Conservation (phyloP, 2,329 filamentous ascomycete genomes). For the Epichloe baconii region DNA sequence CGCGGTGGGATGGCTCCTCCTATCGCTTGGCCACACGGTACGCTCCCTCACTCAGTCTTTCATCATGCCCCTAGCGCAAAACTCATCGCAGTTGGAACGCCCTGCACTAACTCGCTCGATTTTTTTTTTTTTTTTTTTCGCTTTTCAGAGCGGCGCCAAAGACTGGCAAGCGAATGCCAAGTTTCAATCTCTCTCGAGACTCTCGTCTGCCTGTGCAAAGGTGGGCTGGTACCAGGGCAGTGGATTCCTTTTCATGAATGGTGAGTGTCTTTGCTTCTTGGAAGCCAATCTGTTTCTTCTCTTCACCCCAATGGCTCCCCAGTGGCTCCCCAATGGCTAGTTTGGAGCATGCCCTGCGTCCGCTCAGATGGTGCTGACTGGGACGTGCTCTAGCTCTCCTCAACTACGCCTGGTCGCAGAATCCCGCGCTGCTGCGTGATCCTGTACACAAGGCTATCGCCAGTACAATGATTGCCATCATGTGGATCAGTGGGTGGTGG, state of each 20-base stretch:
- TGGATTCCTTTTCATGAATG: slow-evolving; percentile 7
- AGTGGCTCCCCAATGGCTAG: neutral
- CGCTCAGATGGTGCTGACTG: neutral
- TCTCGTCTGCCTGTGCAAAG: slow-evolving; percentile 6
- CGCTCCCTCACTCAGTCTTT: neutral
- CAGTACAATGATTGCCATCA: slow-evolving; percentile 6
- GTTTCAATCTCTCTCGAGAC: slow-evolving; percentile 5
- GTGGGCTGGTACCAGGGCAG: slow-evolving; percentile 10
- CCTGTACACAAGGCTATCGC: slow-evolving; percentile 7
- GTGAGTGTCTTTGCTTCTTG: slow-evolving; percentile 1
- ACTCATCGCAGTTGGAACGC: neutral
- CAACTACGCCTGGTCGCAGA: slow-evolving; percentile 9
- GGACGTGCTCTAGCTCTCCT: slow-evolving; percentile 3
- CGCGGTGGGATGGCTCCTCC: slow-evolving; percentile 6
- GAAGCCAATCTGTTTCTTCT: neutral
- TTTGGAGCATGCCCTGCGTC: neutral
- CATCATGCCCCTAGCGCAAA: neutral
- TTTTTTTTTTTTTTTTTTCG: neutral
- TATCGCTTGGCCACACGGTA: slow-evolving; percentile 8
- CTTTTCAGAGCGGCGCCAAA: slow-evolving; percentile 4
- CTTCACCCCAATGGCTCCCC: neutral
- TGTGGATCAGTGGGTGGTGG: slow-evolving; percentile 6
- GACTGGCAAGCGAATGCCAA: slow-evolving; percentile 9
- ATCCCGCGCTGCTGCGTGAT: slow-evolving; percentile 7
- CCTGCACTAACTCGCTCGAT: neutral